Evolutionary conservation across 192 early-diverging fungal genomes (phyloP).

Genomic region (Entomortierella lignicola): DNA sequence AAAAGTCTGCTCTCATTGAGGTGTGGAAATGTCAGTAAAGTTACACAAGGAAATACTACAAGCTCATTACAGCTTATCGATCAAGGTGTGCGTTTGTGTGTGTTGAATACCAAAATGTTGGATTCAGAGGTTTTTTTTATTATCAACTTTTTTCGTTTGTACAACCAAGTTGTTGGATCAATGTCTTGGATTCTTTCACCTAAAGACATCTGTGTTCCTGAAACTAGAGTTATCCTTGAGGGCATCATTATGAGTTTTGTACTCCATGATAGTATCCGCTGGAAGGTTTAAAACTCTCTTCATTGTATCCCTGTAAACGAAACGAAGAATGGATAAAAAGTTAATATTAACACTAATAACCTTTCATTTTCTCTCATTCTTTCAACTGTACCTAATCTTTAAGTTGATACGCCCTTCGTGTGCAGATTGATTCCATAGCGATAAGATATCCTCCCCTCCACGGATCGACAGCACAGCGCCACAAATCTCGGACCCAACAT

Average conservation of each 20-base stretch:
- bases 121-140: not conserved
- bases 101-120: too few relatives aligned
- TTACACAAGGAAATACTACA: too few relatives aligned
- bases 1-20: too few relatives aligned
- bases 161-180: not conserved
- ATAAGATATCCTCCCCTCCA: conserved; percentile 93
- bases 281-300: conserved; percentile 90
- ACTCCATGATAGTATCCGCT: conserved; percentile 89
- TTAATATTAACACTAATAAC: not conserved
- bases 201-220: conserved; percentile 83
- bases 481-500: conserved; percentile 89
- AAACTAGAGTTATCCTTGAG: conserved; percentile 90
- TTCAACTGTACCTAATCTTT: conserved; percentile 74
- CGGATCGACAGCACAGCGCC: conserved; percentile 94
- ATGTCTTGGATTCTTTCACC: conserved; percentile 56
- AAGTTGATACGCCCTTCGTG: conserved; percentile 85
- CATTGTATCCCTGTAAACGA: conserved; percentile 79
- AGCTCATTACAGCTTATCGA: too few relatives aligned
- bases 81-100: too few relatives aligned
- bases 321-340: not conserved
- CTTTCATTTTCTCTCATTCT: not conserved
- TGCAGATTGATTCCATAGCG: conserved; percentile 93
- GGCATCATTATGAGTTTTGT: conserved; percentile 93
- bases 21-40: too few relatives aligned
- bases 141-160: not conserved